Evolutionary conservation across 345 rosid genomes (phyloP).

Genomic region (Hibiscus syriacus): DNA sequence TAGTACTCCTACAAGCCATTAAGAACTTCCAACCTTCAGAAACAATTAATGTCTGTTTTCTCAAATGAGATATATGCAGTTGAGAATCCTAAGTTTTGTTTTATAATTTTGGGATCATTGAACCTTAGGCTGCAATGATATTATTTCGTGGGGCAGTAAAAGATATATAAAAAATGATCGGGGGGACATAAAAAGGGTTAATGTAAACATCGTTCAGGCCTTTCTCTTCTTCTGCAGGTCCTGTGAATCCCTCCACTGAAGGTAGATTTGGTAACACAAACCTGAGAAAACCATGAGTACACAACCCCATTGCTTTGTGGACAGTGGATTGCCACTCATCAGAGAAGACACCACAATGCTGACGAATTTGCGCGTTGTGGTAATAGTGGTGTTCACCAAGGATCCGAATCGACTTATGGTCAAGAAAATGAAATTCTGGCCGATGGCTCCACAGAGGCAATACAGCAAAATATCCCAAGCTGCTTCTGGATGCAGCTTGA

Average conservation of each 20-base stretch:
- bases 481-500: constrained; percentile 82
- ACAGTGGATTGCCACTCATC: constrained; percentile 82
- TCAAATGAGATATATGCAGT: no score
- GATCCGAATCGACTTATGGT: constrained; percentile 47
- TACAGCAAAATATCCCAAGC: constrained; percentile 37
- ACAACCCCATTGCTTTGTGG: constrained; percentile 83
- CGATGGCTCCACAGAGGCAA: constrained; percentile 77
- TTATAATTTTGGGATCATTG: not conserved
- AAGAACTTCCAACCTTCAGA: no score
- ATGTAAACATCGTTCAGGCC: constrained; percentile 25
- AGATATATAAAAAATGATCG: not conserved
- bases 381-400: constrained; percentile 62
- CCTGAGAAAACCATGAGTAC: no score
- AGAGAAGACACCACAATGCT: constrained; percentile 85
- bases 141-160: not conserved
- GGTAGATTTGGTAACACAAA: constrained; percentile 82
- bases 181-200: not conserved
- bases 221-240: constrained; percentile 73
- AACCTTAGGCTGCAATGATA: not conserved
- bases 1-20: no score
- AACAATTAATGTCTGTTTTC: no score
- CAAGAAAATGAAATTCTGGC: constrained; percentile 89
- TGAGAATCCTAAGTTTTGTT: not conserved
- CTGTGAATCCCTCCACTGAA: constrained; percentile 77
- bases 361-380: constrained; percentile 86